Evolutionary conservation across 148 eudicot species (phyloP), one percentile per base, ranked within the genome.

Genomic region (Cornus controversa): DNA sequence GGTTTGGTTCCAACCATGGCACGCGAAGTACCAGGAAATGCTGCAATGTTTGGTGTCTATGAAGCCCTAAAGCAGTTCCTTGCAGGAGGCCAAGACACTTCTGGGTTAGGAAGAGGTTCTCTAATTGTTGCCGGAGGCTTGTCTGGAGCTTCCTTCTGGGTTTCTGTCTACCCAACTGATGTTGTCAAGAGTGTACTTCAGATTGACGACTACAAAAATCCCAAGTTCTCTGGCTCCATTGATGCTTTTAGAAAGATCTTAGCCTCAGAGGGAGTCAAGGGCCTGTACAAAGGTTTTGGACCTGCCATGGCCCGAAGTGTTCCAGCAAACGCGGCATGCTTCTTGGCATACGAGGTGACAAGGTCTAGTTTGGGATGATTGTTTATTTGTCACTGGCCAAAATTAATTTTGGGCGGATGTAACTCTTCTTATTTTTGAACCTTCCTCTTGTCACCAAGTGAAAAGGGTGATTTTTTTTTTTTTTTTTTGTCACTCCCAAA

Each of bases 11-110:
- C 99, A 5, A 96, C 99, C 14, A 24, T 96, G 79, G 98, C 93
- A n/a, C 94, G 99, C 63, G 99, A 96, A 90, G 87, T 96, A 15
- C 99, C 99, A 0, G 99, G 99, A n/a, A 91, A 91, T 34, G 99
- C 99, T 1, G 89, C 86, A 66, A 89, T 93, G 97, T 96, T 96
- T 71, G 99, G 98, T 2, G 95, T 86, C 23, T 96, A 96, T 20
- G 99, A 96, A 81, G 89, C 80, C 26, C 70, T 91, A 24, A 96
- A 91, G 78, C 91, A 91, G 54, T 83, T 60, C 65, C 37, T 96
- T 6, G 98, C 98, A 0, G 97, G 99, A 18, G 98, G 91, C 22
- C 81, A 75, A 37, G 98, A 96, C 81, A 93, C 99, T 4, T 96
- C 99, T 0, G 63, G 75, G 8, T 67, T 96, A 25, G 98, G 99